Base-by-base conservation (phyloP, 2,329 filamentous ascomycete genomes). In the Colletotrichum agaves region DNA sequence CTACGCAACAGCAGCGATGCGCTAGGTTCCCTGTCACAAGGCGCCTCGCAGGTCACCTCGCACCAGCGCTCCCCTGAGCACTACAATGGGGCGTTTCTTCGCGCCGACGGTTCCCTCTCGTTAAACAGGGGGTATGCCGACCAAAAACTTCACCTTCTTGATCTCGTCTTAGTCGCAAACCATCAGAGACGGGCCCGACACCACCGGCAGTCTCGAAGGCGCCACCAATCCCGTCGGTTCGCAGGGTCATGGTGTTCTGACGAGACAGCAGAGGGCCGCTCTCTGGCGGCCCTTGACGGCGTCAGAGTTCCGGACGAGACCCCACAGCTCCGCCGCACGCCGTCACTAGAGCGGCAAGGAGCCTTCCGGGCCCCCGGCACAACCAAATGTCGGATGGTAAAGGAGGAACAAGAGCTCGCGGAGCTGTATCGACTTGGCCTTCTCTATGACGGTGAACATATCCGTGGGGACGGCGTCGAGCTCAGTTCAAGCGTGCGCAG, bases 361-460 rank as follows among this genome's bases (percentile, higher is more conserved):
- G 83, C 83, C 5, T 85, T 85, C 44, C 75, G 79, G 49, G 81
- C 83, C 50, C 74, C 75, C 4, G 74, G 75, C 19, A 83, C 81
- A 0, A 69, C 75, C 57, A 82, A 78, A 73, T 33, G 31, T 1
- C 31, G 35, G 15, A 23, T 11, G 50, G 72, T 77, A 6, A 71
- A 73, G 12, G 76, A 81, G 11, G 79, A 81, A 44, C 75, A 74
- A 17, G 74, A 81, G 46, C 71, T 80, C 1, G 79, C 77, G 1
- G 77, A 82, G 64, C 77, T 84, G 31, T 84, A 84, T 70, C 76
- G 77, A 31, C 74, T 83, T 69, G 83, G 82, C 2, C 71, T 84
- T 56, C 75, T 84, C 15, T 84, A 84, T 71, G 81, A 83, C 37
- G 76, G 83, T 19, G 77, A 78, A 60, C 74, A 80, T 44, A 73